Conservation (phyloP, 75 land plant genomes). For the Azolla pinnata region DNA sequence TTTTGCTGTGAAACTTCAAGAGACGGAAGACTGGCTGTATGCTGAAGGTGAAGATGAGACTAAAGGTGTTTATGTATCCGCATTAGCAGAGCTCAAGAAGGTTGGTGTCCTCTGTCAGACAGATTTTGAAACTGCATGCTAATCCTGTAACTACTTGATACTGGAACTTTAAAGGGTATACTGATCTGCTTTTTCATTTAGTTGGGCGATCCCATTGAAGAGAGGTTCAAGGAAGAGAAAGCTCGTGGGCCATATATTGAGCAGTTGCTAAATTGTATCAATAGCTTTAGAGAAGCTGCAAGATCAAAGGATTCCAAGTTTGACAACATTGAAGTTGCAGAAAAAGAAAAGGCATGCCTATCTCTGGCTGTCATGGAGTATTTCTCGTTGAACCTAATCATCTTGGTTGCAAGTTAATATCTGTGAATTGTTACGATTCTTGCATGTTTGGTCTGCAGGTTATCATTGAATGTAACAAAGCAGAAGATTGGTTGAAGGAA, state of each 20-base stretch:
- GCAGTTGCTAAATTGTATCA: constrained; percentile 53
- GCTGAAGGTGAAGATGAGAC: constrained; percentile 94
- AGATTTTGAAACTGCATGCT: too few species aligned
- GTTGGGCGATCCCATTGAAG: constrained; percentile 88
- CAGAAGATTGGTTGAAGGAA: constrained; percentile 75
- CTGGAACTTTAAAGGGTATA: too few species aligned
- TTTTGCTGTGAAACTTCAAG: constrained; percentile 49
- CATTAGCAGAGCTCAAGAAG: constrained; percentile 74
- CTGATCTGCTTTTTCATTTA: too few species aligned
- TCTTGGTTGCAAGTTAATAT: too few species aligned
- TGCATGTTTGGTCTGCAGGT: constrained; percentile 27
- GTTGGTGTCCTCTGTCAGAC: constrained; percentile 30
- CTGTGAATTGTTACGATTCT: not conserved
- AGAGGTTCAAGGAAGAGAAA: constrained; percentile 66
- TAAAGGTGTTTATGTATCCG: constrained; percentile 76
- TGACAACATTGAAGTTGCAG: constrained; percentile 27
- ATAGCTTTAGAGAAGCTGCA: constrained; percentile 76
- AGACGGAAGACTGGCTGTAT: constrained; percentile 90
- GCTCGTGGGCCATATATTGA: constrained; percentile 47
- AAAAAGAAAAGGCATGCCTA: constrained; percentile 27
- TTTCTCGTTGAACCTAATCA: too few species aligned
- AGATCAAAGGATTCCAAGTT: constrained; percentile 31
- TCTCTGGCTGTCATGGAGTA: too few species aligned
- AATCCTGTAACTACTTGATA: too few species aligned
- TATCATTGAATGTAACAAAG: constrained; percentile 58